Conservation (phyloP, 495 filamentous ascomycete genomes). For the Lasiosphaeris hirsuta region DNA sequence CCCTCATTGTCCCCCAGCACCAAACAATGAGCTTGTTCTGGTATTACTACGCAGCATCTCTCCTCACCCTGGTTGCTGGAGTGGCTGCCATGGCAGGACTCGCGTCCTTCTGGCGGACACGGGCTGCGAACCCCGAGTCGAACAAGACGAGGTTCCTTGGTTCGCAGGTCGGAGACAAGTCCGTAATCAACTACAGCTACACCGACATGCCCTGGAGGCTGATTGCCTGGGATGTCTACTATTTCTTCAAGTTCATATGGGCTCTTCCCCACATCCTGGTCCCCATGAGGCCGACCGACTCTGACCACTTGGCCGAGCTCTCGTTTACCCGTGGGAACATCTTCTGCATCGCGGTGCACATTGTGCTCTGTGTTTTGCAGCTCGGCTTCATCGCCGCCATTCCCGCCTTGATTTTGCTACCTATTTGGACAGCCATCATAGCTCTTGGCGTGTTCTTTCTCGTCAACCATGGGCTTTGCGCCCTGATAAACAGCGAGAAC, state of each 20-base stretch:
- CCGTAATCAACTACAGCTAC: constrained; percentile 52
- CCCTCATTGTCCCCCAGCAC: background rate
- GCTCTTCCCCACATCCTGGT: constrained; percentile 51
- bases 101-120: constrained; percentile 7
- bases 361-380: constrained; percentile 50
- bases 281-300: constrained; percentile 49
- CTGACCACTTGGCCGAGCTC: constrained; percentile 57
- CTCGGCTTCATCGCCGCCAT: constrained; percentile 46
- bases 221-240: constrained; percentile 51
- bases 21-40: constrained; percentile 3
- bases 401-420: constrained; percentile 47
- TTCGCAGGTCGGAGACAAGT: constrained; percentile 50
- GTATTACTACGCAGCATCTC: background rate
- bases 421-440: constrained; percentile 45
- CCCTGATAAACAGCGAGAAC: constrained; percentile 46
- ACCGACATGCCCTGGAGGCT: constrained; percentile 58
- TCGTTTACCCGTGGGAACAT: constrained; percentile 49
- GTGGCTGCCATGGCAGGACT: constrained; percentile 15
- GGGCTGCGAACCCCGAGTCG: background rate
- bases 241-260: constrained; percentile 50
- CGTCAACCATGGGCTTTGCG: constrained; percentile 50
- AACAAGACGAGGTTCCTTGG: constrained; percentile 40
- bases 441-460: constrained; percentile 36
- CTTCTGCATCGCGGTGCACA: constrained; percentile 48
- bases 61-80: constrained; percentile 11